Conservation (phyloP, 352 stramenopile genomes). For the Pythium biforme region DNA sequence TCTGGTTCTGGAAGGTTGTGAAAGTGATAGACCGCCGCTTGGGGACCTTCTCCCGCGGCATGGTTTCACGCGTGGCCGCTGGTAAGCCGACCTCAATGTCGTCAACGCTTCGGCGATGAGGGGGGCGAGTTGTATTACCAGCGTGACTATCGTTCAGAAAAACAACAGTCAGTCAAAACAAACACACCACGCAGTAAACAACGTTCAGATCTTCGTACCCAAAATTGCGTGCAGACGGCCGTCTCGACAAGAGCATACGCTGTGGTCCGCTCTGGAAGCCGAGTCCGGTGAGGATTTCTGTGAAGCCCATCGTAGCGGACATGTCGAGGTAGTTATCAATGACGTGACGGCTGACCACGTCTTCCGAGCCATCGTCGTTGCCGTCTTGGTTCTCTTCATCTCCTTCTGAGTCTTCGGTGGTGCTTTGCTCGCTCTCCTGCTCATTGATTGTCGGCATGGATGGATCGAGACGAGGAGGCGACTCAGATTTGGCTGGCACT, state of each 20-base stretch:
- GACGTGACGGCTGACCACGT: slow-evolving; percentile 65
- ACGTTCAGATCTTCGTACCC: slow-evolving; percentile 19
- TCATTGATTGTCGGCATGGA: slow-evolving; percentile 37
- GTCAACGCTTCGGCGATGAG: slow-evolving; percentile 54
- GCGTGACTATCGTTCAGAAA: slow-evolving; percentile 5
- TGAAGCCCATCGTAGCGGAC: slow-evolving; percentile 71
- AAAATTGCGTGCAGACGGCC: slow-evolving; percentile 44
- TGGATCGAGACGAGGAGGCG: slow-evolving; percentile 5
- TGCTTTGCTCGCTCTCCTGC: slow-evolving; percentile 39
- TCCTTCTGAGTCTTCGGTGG: slow-evolving; percentile 39
- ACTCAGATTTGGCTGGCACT: slow-evolving; percentile 21
- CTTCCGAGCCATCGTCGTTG: slow-evolving; percentile 25
- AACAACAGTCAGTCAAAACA: background rate
- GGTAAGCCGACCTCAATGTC: slow-evolving; percentile 79
- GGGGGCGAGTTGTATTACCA: slow-evolving; percentile 6
- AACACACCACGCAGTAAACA: no score
- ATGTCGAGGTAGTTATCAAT: slow-evolving; percentile 89
- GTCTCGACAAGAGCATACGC: slow-evolving; percentile 48
- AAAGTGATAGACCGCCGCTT: slow-evolving; percentile 83
- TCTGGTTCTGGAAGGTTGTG: slow-evolving; percentile 48
- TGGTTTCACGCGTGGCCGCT: slow-evolving; percentile 43
- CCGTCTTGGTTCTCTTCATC: slow-evolving; percentile 31
- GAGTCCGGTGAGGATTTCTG: slow-evolving; percentile 58
- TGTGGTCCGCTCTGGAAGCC: slow-evolving; percentile 56
- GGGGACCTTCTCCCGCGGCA: slow-evolving; percentile 40